Base-by-base conservation (phyloP, 192 early-diverging fungal genomes). In the Funneliformis mosseae region DNA sequence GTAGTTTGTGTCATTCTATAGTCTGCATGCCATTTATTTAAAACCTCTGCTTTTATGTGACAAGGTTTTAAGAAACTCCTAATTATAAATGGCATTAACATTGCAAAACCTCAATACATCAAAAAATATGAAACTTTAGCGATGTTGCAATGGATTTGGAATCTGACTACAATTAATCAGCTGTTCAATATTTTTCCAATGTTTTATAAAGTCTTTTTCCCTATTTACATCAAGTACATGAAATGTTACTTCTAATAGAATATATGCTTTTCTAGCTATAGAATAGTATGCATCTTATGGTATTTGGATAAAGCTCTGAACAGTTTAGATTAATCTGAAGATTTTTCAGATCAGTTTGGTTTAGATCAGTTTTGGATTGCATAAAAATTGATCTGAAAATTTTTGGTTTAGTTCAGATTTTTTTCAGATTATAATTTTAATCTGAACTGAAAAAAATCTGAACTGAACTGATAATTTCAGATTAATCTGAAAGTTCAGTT, bases 261-360 rank as follows among this genome's bases (percentile, higher is more conserved):
- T 67, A 0, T 3, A 11, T 79, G 79, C 1, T 76, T 80, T 61
- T 82, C 82, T 39, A 84, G 74, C 60, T 80, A 78, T 77, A 10
- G 33, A 69, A 74, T 27, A 43, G 21, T 74, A 10, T 5, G 38
- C 1, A 38, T 42, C 48, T 1, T 80, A 67, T 27, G 25, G 27
- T 5, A 38, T 43, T 45, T 27, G 12, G 33, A 33, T 33, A n/a
- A n/a, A n/a, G n/a, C n/a, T n/a, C n/a, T n/a, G n/a, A n/a, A n/a
- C n/a, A n/a, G n/a, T n/a, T n/a, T n/a, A n/a, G n/a, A n/a, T n/a
- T n/a, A n/a, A n/a, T n/a, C n/a, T n/a, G n/a, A n/a, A n/a, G n/a
- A n/a, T n/a, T n/a, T n/a, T n/a, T n/a, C n/a, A n/a, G n/a, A n/a
- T n/a, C n/a, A n/a, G n/a, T n/a, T n/a, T n/a, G n/a, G n/a, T n/a